A percentile compares a stretch with the other conserved stretches of the same genome.
Conservation (phyloP, 768 basidiomycete species). For the Calvatia gigantea region DNA sequence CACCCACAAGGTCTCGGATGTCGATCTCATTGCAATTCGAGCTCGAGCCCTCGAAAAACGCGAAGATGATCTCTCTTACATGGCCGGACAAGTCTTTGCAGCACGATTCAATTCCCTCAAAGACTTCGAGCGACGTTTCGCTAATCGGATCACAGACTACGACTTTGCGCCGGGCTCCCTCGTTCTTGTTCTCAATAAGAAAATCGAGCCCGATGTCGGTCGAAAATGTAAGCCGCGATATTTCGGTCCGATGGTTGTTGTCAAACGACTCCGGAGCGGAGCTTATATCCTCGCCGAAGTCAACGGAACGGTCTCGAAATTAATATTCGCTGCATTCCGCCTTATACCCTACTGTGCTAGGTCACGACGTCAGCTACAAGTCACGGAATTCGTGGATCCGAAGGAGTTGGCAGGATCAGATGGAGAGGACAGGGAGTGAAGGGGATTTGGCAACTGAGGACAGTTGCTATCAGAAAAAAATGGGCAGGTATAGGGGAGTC, state of each 20-base stretch:
- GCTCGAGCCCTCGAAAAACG: slow-evolving; percentile 17
- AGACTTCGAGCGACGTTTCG: slow-evolving; percentile 22
- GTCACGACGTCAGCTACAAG: not conserved
- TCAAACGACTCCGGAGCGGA: slow-evolving; percentile 22
- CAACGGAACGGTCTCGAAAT: slow-evolving; percentile 19
- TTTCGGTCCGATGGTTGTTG: slow-evolving; percentile 30
- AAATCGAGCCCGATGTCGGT: slow-evolving; percentile 24
- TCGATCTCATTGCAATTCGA: slow-evolving; percentile 13
- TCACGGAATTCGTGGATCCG: slow-evolving; percentile 1
- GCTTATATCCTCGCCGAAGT: slow-evolving; percentile 25
- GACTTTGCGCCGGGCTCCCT: slow-evolving; percentile 28
- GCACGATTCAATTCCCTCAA: slow-evolving; percentile 15
- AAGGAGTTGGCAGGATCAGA: not conserved
- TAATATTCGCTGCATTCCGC: slow-evolving; percentile 22
- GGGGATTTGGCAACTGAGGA: not conserved
- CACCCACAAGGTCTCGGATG: slow-evolving; percentile 1
- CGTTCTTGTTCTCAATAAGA: slow-evolving; percentile 31
- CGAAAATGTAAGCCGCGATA: slow-evolving; percentile 28
- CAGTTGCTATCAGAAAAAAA: not conserved
- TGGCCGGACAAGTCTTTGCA: slow-evolving; percentile 11
- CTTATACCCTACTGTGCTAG: slow-evolving; percentile 24
- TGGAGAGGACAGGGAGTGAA: too few relatives aligned
- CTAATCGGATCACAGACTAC: slow-evolving; percentile 19
- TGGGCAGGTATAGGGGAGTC: too few relatives aligned
- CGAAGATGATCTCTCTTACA: slow-evolving; percentile 10